These are phyloP conservation scores for Verticillium tricorpus DNA, from an alignment of 2,329 filamentous ascomycete genomes.

Conservation along the genomic window DNA sequence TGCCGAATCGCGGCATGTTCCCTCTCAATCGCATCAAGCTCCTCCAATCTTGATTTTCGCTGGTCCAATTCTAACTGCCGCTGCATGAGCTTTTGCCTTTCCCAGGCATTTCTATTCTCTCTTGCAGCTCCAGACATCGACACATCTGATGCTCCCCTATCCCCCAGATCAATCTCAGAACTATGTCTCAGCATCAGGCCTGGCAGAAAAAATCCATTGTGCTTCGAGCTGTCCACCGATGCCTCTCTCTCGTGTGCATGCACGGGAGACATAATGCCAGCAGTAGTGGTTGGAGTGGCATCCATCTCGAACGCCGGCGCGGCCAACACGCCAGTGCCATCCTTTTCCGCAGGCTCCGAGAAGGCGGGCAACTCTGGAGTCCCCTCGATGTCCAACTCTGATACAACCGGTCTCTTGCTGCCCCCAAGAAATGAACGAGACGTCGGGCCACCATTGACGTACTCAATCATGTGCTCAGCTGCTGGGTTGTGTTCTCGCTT, in stretches of 20 bases:
- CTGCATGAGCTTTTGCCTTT: not conserved
- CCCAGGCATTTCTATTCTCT: not conserved
- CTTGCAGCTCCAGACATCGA: not conserved
- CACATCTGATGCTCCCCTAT: not conserved
- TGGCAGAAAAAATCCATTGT: not conserved
- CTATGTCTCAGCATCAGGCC: not conserved
- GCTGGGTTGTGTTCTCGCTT: no score
- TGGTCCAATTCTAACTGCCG: not conserved
- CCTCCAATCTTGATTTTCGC: not conserved
- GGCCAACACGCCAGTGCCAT: not conserved
- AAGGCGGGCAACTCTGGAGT: not conserved
- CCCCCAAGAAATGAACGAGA: not conserved
- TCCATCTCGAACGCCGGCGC: not conserved
- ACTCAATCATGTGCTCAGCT: no score
- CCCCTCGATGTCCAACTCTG: not conserved
- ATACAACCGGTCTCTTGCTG: not conserved
- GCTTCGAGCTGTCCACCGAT: not conserved
- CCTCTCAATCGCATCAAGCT: not conserved
- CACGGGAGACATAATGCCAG: not conserved
- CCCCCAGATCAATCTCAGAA: not conserved
- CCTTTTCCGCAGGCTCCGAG: not conserved
- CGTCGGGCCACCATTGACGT: no score
- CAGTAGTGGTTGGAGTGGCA: not conserved
- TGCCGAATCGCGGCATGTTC: not conserved
- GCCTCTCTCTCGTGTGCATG: not conserved